Conservation (phyloP, 2,329 filamentous ascomycete species). For the Pyrenochaeta sp. region DNA sequence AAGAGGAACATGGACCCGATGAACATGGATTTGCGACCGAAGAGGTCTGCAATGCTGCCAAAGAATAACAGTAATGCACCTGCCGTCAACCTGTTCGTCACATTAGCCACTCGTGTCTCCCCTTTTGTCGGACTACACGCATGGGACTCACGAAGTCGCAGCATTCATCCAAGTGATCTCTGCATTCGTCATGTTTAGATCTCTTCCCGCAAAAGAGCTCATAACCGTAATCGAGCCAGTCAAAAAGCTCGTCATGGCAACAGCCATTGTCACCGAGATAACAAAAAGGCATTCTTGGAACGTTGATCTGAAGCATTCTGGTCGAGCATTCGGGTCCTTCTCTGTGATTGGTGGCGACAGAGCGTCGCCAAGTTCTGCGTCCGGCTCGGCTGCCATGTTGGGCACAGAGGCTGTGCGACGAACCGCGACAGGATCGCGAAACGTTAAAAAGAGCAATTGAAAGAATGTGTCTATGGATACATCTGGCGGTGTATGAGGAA, state of each 20-base stretch:
- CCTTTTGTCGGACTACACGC: not conserved
- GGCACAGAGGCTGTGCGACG: not conserved
- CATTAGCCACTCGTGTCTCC: not conserved
- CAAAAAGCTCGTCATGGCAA: constrained; percentile 69
- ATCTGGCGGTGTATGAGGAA: not conserved
- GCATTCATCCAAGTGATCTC: constrained; percentile 74
- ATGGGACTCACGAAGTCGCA: constrained; percentile 60
- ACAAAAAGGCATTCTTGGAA: constrained; percentile 72
- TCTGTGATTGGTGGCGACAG: constrained; percentile 31
- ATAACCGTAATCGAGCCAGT: constrained; percentile 68
- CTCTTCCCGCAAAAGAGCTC: constrained; percentile 66
- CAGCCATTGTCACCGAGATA: constrained; percentile 71
- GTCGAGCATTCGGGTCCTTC: constrained; percentile 51
- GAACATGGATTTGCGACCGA: constrained; percentile 70
- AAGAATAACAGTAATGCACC: constrained; percentile 73
- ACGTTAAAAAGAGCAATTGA: not conserved
- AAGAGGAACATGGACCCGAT: constrained; percentile 68
- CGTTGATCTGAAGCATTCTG: constrained; percentile 69
- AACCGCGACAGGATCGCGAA: not conserved
- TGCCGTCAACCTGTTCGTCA: constrained; percentile 60
- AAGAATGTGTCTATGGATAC: not conserved
- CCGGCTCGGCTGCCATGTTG: constrained; percentile 21
- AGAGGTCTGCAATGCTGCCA: constrained; percentile 70
- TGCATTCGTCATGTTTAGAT: constrained; percentile 69
- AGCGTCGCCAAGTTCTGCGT: constrained; percentile 21